Base-by-base conservation (phyloP, 1,284 basidiomycete species). In the Porodaedalea pini region DNA sequence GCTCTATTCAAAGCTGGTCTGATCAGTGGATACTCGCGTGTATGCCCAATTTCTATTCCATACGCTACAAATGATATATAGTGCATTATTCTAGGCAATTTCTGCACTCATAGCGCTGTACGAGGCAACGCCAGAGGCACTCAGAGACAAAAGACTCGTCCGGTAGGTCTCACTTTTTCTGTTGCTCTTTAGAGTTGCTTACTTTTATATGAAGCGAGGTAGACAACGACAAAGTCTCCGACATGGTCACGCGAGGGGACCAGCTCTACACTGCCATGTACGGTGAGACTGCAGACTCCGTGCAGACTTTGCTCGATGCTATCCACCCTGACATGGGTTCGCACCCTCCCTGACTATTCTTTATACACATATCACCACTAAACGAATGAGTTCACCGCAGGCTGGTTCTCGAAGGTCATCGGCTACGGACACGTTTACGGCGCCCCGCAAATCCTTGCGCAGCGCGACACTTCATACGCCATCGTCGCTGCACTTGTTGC, bases 1-100 rank as follows among this genome's bases (percentile, higher is more conserved):
- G 77, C 77, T 0, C 60, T 85, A 5, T 78, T 85, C 68, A 83
- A 83, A 63, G 74, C 77, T 6, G 82, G 80, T 5, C 65, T 81
- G 61, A 74, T 78, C 17, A 72, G 72, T 58, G 83, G 83, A 13
- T 79, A 79, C 61, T 75, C 82, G 6, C 77, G 75, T 70, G 82
- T 79, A 23, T 3, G 31, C 29, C 8, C 40, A 37, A n/a, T 21
- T 29, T 34, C 23, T 32, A 31, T 21, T 3, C n/a, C 25, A 23
- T 13, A 45, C 27, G 32, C 48, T 29, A n/a, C 10, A 21, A 13
- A 44, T 13, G 37, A 31, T 27, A 15, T 34, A 10, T n/a, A 23
- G 25, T 32, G 10, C 27, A 19, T 47, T 13, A 6, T 25, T n/a
- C 5, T 50, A 79, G 79, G 69, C 72, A 4, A 80, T 80, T 57